These are phyloP conservation scores for Eucalyptus cloeziana DNA, from an alignment of 345 rosid genomes.

Conservation along the genomic window DNA sequence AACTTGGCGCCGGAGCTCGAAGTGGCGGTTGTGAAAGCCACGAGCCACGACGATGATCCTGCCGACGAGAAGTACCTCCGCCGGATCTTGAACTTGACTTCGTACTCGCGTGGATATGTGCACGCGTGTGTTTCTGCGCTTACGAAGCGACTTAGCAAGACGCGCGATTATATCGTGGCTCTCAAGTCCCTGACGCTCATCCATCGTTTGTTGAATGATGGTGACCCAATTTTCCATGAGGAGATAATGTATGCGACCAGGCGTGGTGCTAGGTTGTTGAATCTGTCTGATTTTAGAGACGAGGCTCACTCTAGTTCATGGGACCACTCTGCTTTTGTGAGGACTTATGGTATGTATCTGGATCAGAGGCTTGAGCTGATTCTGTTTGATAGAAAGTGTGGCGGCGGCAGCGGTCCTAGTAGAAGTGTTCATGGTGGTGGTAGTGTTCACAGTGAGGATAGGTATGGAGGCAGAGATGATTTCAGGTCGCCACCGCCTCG, in stretches of 20 bases:
- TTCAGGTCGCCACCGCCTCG: slow-evolving; percentile 63
- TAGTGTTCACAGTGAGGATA: slow-evolving; percentile 28
- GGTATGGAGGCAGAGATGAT: slow-evolving; percentile 26
- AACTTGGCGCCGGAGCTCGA: slow-evolving; percentile 96
- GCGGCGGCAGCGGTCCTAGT: background rate
- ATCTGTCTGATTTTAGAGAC: slow-evolving; percentile 77
- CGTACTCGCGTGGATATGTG: slow-evolving; percentile 58
- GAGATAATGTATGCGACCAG: slow-evolving; percentile 65
- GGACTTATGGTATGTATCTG: slow-evolving; percentile 63
- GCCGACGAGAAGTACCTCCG: slow-evolving; percentile 72
- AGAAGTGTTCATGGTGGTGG: slow-evolving; percentile 11
- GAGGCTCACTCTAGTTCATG: slow-evolving; percentile 94
- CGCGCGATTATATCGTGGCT: slow-evolving; percentile 93
- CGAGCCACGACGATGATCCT: slow-evolving; percentile 88
- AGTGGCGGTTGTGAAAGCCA: slow-evolving; percentile 85
- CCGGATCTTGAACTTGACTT: slow-evolving; percentile 48
- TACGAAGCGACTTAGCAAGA: slow-evolving; percentile 64
- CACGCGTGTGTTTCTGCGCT: slow-evolving; percentile 65
- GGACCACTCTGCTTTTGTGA: slow-evolving; percentile 84
- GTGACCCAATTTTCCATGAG: slow-evolving; percentile 53
- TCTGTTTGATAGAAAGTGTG: slow-evolving; percentile 48
- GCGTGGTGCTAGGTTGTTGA: slow-evolving; percentile 65
- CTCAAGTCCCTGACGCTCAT: slow-evolving; percentile 63
- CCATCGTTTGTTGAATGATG: slow-evolving; percentile 63
- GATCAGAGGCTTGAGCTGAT: slow-evolving; percentile 63